Evolutionary conservation across 495 filamentous ascomycete species (phyloP), one percentile per base, ranked within the genome.

Genomic region (Lasiosphaeria ovina): DNA sequence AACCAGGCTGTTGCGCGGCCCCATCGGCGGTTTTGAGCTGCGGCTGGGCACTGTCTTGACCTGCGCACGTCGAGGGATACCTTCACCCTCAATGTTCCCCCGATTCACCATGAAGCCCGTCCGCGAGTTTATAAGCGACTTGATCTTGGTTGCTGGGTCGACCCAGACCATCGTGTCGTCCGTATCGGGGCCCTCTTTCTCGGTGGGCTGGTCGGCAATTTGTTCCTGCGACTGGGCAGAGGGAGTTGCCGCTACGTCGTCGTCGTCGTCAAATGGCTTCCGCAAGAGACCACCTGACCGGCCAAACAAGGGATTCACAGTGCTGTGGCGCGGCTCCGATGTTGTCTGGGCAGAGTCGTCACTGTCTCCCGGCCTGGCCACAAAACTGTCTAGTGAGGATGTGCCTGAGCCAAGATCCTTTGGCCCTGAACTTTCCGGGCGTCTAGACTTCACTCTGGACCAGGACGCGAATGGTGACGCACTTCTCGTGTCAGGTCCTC

Each of bases 391-490:
- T 47, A 4, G 44, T 11, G 5, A n/a, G 16, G 12, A 5, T n/a
- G 36, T 16, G 35, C 16, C 47, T 14, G 59, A 61, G 24, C 34
- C 16, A 7, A 24, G 6, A 17, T n/a, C 45, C 34, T 68, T 66
- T 10, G 48, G 35, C 6, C 1, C 33, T 11, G 17, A 1, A 7
- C 3, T 9, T 11, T 54, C 17, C 5, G 56, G 6, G 3, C 34
- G 38, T 10, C 83, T 82, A 32, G 77, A 79, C 70, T 93, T 95
- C 31, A 91, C 77, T 54, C 84, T 82, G 35, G 85, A 84, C 88
- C 90, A 94, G 3, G 67, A 69, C 55, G 76, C 72, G 59, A 93
- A 91, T 11, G 77, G 74, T 5, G 77, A 77, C 6, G 67, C 62
- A 6, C 57, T 33, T 57, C 69, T 56, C 59, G 16, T 49, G 10